Evolutionary conservation across 169 alveolate genomes (phyloP), one percentile per base, ranked within the genome.

Genomic region (Plasmodium gonderi): DNA sequence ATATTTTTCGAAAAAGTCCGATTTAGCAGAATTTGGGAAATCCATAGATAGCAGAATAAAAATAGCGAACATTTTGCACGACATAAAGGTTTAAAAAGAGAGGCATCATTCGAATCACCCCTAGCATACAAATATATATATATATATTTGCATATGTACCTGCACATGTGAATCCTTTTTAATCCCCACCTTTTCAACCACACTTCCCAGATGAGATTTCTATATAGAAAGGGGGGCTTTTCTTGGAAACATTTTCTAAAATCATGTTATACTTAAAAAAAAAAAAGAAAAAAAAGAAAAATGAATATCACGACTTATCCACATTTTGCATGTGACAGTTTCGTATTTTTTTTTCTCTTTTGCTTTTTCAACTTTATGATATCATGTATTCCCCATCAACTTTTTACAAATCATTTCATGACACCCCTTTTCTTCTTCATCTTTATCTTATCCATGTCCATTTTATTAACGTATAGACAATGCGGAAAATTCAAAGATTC

Each of bases 221-320:
- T 20, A 14, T 38, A 36, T 23, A 79, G 75, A 17, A 49, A 14
- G 29, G 40, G 64, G 7, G 20, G 51, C 20, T 49, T 36, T 20
- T 33, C 76, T 36, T 36, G 17, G 45, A n/a, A 79, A 36, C 75
- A 31, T 40, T 69, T 69, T 26, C 82, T 75, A 36, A 49, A n/a
- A 49, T 14, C 40, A 51, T 33, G 89, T 79, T 79, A 79, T 29
- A 8, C 14, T 79, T 38, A 49, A 79, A 49, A 79, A 29, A n/a
- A 49, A 26, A n/a, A 14, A 38, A 54, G n/a, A 54, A 20, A 54
- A 20, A 54, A 31, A 23, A 54, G 12, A 9, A 54, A 20, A 20
- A 11, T 12, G 5, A 17, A 17, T 12, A 11, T 54, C 6, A 54
- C 69, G 69, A 7, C 23, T 26, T 23, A 26, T 8, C 9, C 12